Percentiles rank a stretch among this genome's conserved stretches.
Conservation (phyloP, 192 early-diverging fungal genomes). For the Lobosporangium transversale region DNA sequence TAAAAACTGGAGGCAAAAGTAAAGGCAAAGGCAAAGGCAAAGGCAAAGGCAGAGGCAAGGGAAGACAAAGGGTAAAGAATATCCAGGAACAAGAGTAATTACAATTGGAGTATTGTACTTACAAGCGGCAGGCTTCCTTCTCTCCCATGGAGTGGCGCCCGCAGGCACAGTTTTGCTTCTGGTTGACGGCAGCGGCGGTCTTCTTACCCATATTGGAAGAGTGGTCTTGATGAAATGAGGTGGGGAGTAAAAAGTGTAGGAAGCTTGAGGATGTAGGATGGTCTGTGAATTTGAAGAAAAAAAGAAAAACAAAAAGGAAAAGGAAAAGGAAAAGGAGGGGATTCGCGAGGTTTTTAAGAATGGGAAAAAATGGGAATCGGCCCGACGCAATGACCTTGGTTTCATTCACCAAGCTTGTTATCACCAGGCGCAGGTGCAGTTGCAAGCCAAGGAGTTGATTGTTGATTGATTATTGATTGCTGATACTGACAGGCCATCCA, state of each 20-base stretch:
- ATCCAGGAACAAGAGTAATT: not conserved
- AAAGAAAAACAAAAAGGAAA: slow-evolving; percentile 10
- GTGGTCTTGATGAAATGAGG: not conserved
- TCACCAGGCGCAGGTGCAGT: too few species aligned
- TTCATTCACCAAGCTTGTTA: too few species aligned
- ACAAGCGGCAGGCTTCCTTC: slow-evolving; percentile 54
- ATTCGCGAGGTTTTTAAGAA: slow-evolving; percentile 2
- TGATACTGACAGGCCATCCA: too few species aligned
- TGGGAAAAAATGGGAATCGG: slow-evolving; percentile 5
- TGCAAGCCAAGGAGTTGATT: too few species aligned
- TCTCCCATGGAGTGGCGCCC: slow-evolving; percentile 50
- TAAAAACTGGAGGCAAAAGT: too few species aligned
- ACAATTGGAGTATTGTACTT: slow-evolving; percentile 2
- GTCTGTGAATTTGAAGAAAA: slow-evolving; percentile 1
- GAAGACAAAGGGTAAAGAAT: slow-evolving; percentile 2
- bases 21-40: too few species aligned
- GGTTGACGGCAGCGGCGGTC: slow-evolving; percentile 36
- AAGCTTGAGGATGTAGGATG: not conserved
- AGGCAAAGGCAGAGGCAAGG: not conserved
- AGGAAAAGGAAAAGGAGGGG: not conserved
- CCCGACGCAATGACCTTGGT: too few species aligned
- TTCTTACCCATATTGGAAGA: slow-evolving; percentile 43
- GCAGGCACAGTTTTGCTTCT: slow-evolving; percentile 49
- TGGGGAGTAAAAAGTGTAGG: not conserved
- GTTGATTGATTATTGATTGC: too few species aligned